Percentiles rank a stretch among this genome's conserved stretches.
Conservation (phyloP, 257 asterid genomes). For the Pogostemon cablin region DNA sequence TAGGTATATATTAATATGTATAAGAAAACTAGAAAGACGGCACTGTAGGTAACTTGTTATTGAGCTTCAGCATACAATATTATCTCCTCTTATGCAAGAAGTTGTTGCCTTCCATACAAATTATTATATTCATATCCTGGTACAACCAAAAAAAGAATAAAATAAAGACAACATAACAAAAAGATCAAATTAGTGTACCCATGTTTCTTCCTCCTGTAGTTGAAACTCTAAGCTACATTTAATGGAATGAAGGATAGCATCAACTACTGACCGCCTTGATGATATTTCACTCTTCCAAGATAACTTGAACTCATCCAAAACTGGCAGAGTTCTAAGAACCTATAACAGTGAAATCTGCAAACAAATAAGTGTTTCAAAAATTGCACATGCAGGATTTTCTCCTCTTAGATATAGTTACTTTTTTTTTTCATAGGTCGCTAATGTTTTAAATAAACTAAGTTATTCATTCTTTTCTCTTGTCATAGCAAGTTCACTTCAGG, state of each 20-base stretch:
- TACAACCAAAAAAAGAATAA: background rate
- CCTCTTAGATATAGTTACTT: background rate
- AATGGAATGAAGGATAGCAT: constrained; percentile 50
- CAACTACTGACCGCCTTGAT: constrained; percentile 43
- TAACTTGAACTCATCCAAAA: constrained; percentile 29
- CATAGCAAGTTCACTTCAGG: background rate
- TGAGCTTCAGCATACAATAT: background rate
- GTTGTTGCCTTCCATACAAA: background rate
- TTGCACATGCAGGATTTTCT: background rate
- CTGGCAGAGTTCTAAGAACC: constrained; percentile 40
- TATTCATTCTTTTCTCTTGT: constrained; percentile 12
- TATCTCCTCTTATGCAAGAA: constrained; percentile 1
- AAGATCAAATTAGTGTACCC: constrained; percentile 36
- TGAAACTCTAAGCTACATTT: constrained; percentile 52
- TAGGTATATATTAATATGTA: background rate
- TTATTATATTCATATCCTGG: background rate
- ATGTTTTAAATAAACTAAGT: background rate
- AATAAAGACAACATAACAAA: background rate
- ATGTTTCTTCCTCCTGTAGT: constrained; percentile 41
- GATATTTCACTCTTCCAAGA: constrained; percentile 30
- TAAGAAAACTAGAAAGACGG: constrained; percentile 14
- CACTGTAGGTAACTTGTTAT: background rate
- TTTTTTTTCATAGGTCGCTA: background rate
- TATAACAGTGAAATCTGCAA: constrained; percentile 39
- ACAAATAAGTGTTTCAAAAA: constrained; percentile 25